Base-by-base conservation (phyloP, 805 yeast genomes). In the Starmerella stigmatis region DNA sequence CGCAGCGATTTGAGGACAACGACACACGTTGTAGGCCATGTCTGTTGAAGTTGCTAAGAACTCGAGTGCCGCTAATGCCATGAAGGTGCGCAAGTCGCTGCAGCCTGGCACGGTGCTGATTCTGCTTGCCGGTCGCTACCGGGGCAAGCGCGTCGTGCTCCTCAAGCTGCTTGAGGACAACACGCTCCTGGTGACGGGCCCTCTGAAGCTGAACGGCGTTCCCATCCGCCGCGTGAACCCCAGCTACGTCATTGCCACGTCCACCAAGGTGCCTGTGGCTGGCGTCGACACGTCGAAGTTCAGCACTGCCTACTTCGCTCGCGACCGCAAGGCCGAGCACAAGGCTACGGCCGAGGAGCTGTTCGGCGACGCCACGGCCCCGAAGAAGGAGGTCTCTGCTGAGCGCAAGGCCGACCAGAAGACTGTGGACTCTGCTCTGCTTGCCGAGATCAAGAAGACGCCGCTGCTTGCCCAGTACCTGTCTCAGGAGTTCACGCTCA, bases 131-230 rank as follows among this genome's bases (percentile, higher is more conserved):
- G 98, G 98, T 70, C 86, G 96, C 74, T 89, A 86, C 94, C 85
- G 98, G 75, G 98, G 98, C 72, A 92, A 89, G 85, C 88, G 97
- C 76, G 98, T 92, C 64, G 97, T 89, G 58, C 83, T 82, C 82
- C 81, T 89, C 71, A 89, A 89, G 81, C 74, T 81, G 72, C 79
- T 92, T 68, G 95, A 86, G 75, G 97, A 92, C 80, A 85, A 86
- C 86, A 89, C 96, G 57, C 76, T 89, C 64, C 82, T 89, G 67
- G 95, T 89, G 56, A 74, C 96, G 53, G 98, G 98, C 70, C 98
- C 98, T 65, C 92, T 89, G 94, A 89, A 92, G 80, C 85, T 89
- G 65, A 89, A 89, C 76, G 98, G 98, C 77, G 98, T 89, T 61
- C 97, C 98, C 70, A 78, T 89, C 71, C 86, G 97, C 82, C 85